Percentiles rank a stretch among this genome's conserved stretches.
Evolutionary conservation across 2,329 filamentous ascomycete species (phyloP).

Genomic region (Talaromyces sp.): DNA sequence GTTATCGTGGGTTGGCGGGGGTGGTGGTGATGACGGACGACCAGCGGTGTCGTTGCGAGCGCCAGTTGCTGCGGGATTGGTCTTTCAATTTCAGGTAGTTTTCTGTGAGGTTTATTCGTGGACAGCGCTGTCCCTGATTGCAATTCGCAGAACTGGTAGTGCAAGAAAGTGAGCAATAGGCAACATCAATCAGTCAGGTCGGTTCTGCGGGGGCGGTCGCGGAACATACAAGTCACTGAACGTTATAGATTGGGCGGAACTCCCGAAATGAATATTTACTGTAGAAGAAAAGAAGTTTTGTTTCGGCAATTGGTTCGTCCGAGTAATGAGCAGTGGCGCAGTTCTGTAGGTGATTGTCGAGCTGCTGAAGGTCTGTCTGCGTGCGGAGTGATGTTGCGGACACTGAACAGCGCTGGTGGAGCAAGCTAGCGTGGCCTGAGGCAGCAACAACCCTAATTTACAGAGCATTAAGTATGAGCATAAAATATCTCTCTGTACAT

Average conservation of each 20-base stretch:
- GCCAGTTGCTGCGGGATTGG: background rate
- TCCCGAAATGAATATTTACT: background rate
- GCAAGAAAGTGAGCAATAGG: background rate
- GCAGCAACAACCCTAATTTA: background rate
- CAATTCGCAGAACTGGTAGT: background rate
- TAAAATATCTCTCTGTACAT: background rate
- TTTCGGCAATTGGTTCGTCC: background rate
- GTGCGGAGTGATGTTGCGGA: background rate
- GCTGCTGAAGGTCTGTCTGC: background rate
- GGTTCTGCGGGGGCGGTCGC: background rate
- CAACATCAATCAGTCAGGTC: background rate
- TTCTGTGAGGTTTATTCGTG: background rate
- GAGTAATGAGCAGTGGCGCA: background rate
- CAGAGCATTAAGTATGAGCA: background rate
- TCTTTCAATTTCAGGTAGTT: too few species aligned
- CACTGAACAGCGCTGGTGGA: background rate
- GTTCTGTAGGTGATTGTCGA: background rate
- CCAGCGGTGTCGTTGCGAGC: background rate
- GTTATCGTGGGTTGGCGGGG: background rate
- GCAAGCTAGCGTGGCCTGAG: background rate
- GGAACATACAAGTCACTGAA: background rate
- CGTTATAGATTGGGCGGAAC: background rate
- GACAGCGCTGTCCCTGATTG: background rate
- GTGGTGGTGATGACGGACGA: background rate
- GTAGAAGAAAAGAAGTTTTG: background rate